phyloP scores from a whole-genome alignment of 169 alveolate species.

The Cyclospora cayetanensis region DNA sequence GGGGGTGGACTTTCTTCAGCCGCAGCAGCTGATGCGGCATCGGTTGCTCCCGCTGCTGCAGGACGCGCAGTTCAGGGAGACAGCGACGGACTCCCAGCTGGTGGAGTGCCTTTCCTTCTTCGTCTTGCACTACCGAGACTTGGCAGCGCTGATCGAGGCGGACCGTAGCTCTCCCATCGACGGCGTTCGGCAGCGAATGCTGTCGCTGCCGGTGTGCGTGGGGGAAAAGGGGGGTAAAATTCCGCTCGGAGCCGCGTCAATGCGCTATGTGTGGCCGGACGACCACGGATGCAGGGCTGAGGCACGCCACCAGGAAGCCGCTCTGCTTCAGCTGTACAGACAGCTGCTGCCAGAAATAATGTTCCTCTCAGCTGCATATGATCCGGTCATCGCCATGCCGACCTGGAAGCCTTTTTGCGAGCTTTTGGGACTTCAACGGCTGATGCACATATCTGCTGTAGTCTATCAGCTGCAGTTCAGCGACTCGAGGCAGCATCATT shows the following conservation, averaged over 20 bases:
- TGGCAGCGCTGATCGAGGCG: neutral
- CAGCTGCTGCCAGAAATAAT: slow-evolving; percentile 27
- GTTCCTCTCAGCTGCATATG: neutral
- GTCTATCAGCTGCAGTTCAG: neutral
- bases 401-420: slow-evolving; percentile 1
- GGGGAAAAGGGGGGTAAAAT: neutral
- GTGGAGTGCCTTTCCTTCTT: slow-evolving; percentile 19
- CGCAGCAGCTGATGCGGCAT: slow-evolving; percentile 53
- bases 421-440: slow-evolving; percentile 7
- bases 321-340: slow-evolving; percentile 28
- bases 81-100: slow-evolving; percentile 12
- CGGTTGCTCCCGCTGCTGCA: slow-evolving; percentile 40
- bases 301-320: neutral
- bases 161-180: neutral
- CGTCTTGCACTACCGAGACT: slow-evolving; percentile 11
- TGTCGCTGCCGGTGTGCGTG: slow-evolving; percentile 10
- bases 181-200: neutral
- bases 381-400: neutral
- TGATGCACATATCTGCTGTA: slow-evolving; percentile 10
- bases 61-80: neutral
- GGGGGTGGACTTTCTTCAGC: slow-evolving; percentile 32
- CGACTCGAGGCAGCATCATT: neutral
- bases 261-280: neutral
- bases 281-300: neutral
- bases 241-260: neutral